These are phyloP conservation scores for Clonostachys solani DNA, from an alignment of 2,329 filamentous ascomycete genomes.

Conservation along the genomic window DNA sequence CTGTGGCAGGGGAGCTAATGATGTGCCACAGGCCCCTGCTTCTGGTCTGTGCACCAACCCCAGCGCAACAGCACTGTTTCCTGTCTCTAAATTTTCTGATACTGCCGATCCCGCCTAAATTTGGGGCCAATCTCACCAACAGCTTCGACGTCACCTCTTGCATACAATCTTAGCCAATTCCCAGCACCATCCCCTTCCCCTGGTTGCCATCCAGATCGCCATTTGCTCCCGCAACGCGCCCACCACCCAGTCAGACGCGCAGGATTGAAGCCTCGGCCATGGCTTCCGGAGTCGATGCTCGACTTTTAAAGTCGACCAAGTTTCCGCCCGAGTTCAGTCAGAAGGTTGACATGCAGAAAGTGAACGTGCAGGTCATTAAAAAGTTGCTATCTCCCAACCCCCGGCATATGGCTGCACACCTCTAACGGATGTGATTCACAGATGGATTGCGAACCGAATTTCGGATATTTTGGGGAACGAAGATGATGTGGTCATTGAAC, in stretches of 20 bases:
- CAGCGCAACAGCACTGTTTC: background rate
- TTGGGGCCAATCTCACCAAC: background rate
- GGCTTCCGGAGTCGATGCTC: conserved; percentile 83
- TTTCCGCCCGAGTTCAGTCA: conserved; percentile 90
- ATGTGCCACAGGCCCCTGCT: background rate
- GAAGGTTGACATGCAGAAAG: conserved; percentile 96
- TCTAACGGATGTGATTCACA: conserved; percentile 25
- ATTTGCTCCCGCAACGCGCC: background rate
- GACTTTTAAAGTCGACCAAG: conserved; percentile 85
- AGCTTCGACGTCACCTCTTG: conserved; percentile 4
- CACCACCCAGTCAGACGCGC: background rate
- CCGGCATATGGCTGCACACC: background rate
- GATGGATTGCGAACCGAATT: conserved; percentile 91
- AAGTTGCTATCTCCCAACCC: conserved; percentile 52
- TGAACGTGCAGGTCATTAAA: conserved; percentile 97
- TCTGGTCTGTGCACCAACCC: conserved; percentile 1
- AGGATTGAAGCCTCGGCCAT: conserved; percentile 37
- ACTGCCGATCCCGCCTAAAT: no score
- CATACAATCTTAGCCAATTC: background rate
- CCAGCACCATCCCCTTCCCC: background rate
- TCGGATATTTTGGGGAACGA: conserved; percentile 86
- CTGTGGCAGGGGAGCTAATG: background rate
- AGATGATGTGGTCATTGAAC: conserved; percentile 92
- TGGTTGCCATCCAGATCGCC: background rate
- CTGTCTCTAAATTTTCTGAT: no score